These are phyloP conservation scores for Mycena kentingensis DNA, from an alignment of 768 basidiomycete genomes.

Conservation along the genomic window DNA sequence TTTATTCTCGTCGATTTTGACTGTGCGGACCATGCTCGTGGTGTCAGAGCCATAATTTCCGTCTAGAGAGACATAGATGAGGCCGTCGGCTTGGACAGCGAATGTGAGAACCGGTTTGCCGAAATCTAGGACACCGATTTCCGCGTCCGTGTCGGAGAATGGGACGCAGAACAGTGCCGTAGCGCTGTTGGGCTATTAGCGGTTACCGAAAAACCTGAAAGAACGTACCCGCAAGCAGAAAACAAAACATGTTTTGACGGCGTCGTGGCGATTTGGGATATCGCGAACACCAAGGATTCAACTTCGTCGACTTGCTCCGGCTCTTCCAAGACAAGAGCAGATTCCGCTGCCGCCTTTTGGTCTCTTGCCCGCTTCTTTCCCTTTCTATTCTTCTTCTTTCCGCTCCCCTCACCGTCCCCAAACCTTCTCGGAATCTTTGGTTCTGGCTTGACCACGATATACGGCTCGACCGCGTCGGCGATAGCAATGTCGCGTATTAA, in stretches of 20 bases:
- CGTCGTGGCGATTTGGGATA: slow-evolving; percentile 59
- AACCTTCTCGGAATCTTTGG: slow-evolving; percentile 32
- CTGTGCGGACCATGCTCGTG: slow-evolving; percentile 29
- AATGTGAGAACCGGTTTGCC: slow-evolving; percentile 65
- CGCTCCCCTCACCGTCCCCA: slow-evolving; percentile 36
- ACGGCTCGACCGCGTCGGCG: slow-evolving; percentile 47
- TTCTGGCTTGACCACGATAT: slow-evolving; percentile 42
- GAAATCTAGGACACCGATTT: slow-evolving; percentile 50
- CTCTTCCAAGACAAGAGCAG: slow-evolving; percentile 1
- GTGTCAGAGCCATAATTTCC: slow-evolving; percentile 25
- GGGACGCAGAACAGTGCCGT: slow-evolving; percentile 63
- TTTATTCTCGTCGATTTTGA: slow-evolving; percentile 39
- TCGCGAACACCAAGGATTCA: slow-evolving; percentile 50
- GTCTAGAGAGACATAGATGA: slow-evolving; percentile 44
- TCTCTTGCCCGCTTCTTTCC: slow-evolving; percentile 18
- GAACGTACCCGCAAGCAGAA: slow-evolving; percentile 69
- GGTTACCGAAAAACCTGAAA: background rate
- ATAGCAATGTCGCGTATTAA: slow-evolving; percentile 56
- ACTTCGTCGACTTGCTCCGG: slow-evolving; percentile 10
- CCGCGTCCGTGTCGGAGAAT: slow-evolving; percentile 28
- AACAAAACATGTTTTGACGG: slow-evolving; percentile 56
- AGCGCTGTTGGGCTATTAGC: slow-evolving; percentile 44
- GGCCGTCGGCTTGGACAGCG: slow-evolving; percentile 36
- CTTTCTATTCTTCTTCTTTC: slow-evolving; percentile 26
- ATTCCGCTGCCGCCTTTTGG: slow-evolving; percentile 27